A percentile compares a stretch with the other conserved stretches of the same genome.
Conservation (phyloP, 2,329 filamentous ascomycete genomes). For the Elsinoe perseae region DNA sequence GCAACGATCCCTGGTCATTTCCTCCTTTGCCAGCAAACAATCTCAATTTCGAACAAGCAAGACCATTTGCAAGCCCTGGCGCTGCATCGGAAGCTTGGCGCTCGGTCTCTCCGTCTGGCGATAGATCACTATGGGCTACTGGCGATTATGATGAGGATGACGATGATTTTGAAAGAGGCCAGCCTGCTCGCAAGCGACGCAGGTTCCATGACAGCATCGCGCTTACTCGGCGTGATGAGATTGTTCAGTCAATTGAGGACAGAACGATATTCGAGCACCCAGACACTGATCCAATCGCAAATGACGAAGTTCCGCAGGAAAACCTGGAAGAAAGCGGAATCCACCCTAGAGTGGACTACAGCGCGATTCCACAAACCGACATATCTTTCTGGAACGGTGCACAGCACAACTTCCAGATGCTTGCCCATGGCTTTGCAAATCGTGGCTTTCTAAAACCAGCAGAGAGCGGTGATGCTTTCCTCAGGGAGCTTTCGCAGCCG, state of each 20-base stretch:
- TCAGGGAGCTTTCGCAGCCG: neutral
- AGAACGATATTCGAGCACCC: neutral
- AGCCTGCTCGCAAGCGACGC: neutral
- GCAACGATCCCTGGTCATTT: slow-evolving; percentile 19
- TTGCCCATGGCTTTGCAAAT: slow-evolving; percentile 12
- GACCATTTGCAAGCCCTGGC: neutral
- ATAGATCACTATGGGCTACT: slow-evolving; percentile 22
- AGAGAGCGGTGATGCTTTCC: neutral
- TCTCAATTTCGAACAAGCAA: slow-evolving; percentile 5
- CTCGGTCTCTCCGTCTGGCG: slow-evolving; percentile 3
- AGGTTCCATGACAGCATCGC: slow-evolving; percentile 8
- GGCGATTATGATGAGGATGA: slow-evolving; percentile 6
- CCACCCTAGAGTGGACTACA: neutral
- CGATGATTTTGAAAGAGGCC: neutral
- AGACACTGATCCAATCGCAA: neutral
- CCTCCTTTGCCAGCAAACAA: slow-evolving; percentile 6
- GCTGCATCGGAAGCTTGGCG: neutral
- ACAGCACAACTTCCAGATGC: slow-evolving; percentile 6
- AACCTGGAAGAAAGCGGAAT: neutral
- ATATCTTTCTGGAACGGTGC: neutral
- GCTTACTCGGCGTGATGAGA: neutral
- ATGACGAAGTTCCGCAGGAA: neutral
- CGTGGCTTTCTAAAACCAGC: neutral
- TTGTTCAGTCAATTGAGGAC: slow-evolving; percentile 1
- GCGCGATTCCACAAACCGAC: neutral